Evolutionary conservation across 2,329 filamentous ascomycete genomes (phyloP), one percentile per base, ranked within the genome.

Genomic region (Epichloe brachyelytri): DNA sequence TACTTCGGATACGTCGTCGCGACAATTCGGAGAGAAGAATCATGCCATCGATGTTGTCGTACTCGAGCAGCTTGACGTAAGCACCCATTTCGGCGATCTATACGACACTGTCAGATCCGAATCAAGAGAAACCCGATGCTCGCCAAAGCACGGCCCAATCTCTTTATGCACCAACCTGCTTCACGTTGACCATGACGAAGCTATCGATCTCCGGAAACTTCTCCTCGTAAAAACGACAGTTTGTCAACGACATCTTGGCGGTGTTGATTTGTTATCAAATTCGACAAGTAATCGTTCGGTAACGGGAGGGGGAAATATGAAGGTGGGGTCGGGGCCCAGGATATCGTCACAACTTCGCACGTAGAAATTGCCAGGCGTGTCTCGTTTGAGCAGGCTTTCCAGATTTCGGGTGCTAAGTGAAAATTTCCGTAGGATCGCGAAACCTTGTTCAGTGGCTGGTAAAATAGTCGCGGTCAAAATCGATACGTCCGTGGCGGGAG

Each of bases 11-110:
- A 85, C 93, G 93, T 80, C 93, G 82, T 78, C 93, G 83, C 54
- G 94, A 98, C 57, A 98, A 81, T 73, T 98, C 93, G 63, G 88
- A 95, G 59, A 98, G 88, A 59, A 98, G 77, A 65, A 98, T 98
- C 94, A 98, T 98, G 81, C 93, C 93, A 68, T 98, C 94, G 65
- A 98, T 98, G 75, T 97, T 96, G 73, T 98, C 93, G 74, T 98
- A 98, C 75, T 98, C 93, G 62, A 98, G 85, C 51, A 98, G 84
- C 76, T 98, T 98, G 66, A 98, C 94, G 70, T 98, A 98, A 63
- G 94, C 93, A 70, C 93, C 93, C 94, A 98, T 98, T 73, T 98
- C 94, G 70, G 93, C 93, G 68, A 98, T 98, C 86, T 93, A 61
- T 47, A 51, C 33, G 48, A 50, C 38, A 46, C 53, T 50, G 51